Percentiles rank a stretch among this genome's conserved stretches.
These are phyloP conservation scores for Zymoseptoria crescenta DNA, from an alignment of 2,329 filamentous ascomycete genomes.

Conservation along the genomic window DNA sequence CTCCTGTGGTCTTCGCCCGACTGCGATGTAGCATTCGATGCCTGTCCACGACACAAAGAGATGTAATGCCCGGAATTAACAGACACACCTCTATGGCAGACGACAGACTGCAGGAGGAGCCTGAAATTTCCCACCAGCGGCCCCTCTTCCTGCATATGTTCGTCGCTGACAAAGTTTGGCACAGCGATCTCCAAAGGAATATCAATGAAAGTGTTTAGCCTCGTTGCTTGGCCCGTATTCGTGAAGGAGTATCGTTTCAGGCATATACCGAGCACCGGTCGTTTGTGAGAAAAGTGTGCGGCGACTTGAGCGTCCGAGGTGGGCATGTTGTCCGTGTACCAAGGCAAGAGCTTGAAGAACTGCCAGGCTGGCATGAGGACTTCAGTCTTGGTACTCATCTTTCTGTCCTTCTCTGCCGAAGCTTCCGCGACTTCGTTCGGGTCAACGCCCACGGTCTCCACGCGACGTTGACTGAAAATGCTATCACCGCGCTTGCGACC, in stretches of 20 bases:
- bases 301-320: constrained; percentile 71
- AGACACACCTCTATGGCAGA: constrained; percentile 83
- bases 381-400: constrained; percentile 53
- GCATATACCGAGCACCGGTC: constrained; percentile 85
- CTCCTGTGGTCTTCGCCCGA: constrained; percentile 36
- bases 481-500: constrained; percentile 40
- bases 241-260: constrained; percentile 82
- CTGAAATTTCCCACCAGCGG: constrained; percentile 83
- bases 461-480: constrained; percentile 42
- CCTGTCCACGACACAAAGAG: constrained; percentile 70
- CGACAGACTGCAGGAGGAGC: constrained; percentile 78
- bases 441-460: constrained; percentile 27
- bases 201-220: constrained; percentile 77
- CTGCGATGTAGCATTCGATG: constrained; percentile 29
- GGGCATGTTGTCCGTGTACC: constrained; percentile 67
- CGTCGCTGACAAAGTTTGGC: constrained; percentile 83
- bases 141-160: constrained; percentile 58
- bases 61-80: constrained; percentile 89
- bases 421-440: constrained; percentile 27
- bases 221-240: constrained; percentile 57
- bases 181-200: constrained; percentile 78
- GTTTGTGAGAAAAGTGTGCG: constrained; percentile 72
- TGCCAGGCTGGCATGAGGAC: constrained; percentile 96
- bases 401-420: constrained; percentile 16
- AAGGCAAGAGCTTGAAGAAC: constrained; percentile 89